Conservation (phyloP, 2,329 filamentous ascomycete genomes). For the Phaeosphaeriaceae sp. region DNA sequence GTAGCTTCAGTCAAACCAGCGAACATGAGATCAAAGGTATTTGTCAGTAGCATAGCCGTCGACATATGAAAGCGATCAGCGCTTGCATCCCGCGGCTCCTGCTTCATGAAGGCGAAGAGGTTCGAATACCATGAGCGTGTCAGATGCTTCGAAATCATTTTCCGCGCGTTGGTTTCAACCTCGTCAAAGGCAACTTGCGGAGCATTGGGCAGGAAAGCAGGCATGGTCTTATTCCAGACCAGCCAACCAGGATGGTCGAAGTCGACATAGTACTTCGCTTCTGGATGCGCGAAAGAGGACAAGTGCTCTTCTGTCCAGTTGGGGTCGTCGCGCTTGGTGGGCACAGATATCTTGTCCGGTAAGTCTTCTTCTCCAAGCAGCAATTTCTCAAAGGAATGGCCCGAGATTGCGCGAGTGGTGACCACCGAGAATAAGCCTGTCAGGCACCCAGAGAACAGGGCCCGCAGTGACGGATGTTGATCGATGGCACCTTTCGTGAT, state of each 20-base stretch:
- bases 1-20: slow-evolving; percentile 77
- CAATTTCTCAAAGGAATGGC: slow-evolving; percentile 87
- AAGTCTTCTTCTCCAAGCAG: slow-evolving; percentile 80
- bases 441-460: slow-evolving; percentile 81
- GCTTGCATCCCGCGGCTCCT: slow-evolving; percentile 84
- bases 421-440: slow-evolving; percentile 80
- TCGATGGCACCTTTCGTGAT: slow-evolving; percentile 74
- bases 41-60: slow-evolving; percentile 84
- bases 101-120: slow-evolving; percentile 93
- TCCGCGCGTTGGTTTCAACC: slow-evolving; percentile 74
- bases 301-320: slow-evolving; percentile 82
- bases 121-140: slow-evolving; percentile 85
- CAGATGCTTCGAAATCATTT: slow-evolving; percentile 80
- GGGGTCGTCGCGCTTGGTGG: slow-evolving; percentile 73
- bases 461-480: slow-evolving; percentile 83
- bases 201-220: slow-evolving; percentile 77
- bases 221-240: slow-evolving; percentile 89
- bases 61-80: slow-evolving; percentile 90
- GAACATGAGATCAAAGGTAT: slow-evolving; percentile 89
- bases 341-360: slow-evolving; percentile 76
- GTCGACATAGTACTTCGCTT: slow-evolving; percentile 88
- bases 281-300: slow-evolving; percentile 75
- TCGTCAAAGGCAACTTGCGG: slow-evolving; percentile 79
- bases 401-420: slow-evolving; percentile 84
- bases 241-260: slow-evolving; percentile 94